phyloP scores from a whole-genome alignment of 179 eudicot genomes.

The Amaranthus tricolor region DNA sequence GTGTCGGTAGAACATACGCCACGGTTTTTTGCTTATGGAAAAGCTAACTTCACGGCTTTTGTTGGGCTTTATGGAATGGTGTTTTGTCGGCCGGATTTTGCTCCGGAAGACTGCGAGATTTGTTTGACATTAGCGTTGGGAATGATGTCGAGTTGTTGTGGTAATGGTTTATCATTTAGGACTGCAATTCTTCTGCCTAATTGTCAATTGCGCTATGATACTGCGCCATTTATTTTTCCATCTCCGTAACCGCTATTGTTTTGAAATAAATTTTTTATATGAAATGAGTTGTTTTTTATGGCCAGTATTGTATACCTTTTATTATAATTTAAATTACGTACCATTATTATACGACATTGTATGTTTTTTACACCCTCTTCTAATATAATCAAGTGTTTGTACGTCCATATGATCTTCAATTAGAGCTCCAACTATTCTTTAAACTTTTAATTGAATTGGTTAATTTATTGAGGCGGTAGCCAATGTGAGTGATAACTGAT shows the following conservation, averaged over 20 bases:
- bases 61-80: slow-evolving; percentile 17
- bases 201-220: slow-evolving; percentile 21
- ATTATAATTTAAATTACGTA: no score
- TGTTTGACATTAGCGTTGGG: slow-evolving; percentile 15
- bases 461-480: no score
- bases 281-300: no score
- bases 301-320: no score
- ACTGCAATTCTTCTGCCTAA: slow-evolving; percentile 3
- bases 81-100: slow-evolving; percentile 20
- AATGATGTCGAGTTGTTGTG: slow-evolving; percentile 2
- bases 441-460: no score
- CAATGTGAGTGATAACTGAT: no score
- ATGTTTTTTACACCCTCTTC: no score
- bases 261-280: no score
- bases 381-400: no score
- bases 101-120: neutral
- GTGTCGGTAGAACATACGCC: neutral
- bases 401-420: no score
- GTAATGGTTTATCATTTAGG: neutral
- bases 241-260: neutral
- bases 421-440: no score
- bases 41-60: neutral
- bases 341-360: no score
- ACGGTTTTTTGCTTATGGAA: neutral
- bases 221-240: slow-evolving; percentile 13